Percentiles rank a stretch among this genome's conserved stretches.
Conservation (phyloP, 202 grass and related monocot genomes). For the Eragrostis tef region DNA sequence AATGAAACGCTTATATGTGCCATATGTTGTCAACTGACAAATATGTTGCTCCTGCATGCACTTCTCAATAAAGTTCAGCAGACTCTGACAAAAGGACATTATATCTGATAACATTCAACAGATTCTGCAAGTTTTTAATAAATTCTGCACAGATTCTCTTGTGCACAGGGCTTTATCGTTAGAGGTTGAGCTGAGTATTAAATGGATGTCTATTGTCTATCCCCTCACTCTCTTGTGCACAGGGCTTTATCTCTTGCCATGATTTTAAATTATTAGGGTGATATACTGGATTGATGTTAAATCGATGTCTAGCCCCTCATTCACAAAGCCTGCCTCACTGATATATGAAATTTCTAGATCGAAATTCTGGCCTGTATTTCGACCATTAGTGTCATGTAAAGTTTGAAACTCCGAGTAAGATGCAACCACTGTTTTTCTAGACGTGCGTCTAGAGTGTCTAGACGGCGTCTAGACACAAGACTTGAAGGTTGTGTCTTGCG, state of each 20-base stretch:
- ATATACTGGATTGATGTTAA: slow-evolving; percentile 1
- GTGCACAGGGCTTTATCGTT: neutral
- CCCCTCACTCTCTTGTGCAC: slow-evolving; percentile 11
- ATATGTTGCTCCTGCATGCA: neutral
- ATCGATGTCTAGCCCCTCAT: neutral
- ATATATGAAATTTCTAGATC: neutral
- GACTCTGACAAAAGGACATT: neutral
- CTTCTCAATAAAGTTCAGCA: neutral
- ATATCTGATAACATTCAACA: neutral
- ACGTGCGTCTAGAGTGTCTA: too few relatives aligned
- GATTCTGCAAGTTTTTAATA: neutral
- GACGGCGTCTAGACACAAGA: neutral
- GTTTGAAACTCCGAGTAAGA: neutral
- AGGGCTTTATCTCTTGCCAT: neutral
- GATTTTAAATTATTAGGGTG: slow-evolving; percentile 2
- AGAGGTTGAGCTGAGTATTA: too few relatives aligned
- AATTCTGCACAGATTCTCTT: slow-evolving; percentile 3
- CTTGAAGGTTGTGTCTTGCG: too few relatives aligned
- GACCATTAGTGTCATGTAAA: neutral
- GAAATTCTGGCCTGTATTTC: slow-evolving; percentile 8
- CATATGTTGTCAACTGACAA: slow-evolving; percentile 8
- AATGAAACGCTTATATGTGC: slow-evolving; percentile 28
- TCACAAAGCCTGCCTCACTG: slow-evolving; percentile 4
- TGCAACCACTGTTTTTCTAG: neutral
- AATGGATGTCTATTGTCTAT: too few relatives aligned